Percentiles rank a stretch among this genome's conserved stretches.
These are phyloP conservation scores for Cymbopogon flexuosus DNA, from an alignment of 202 grass and related monocot genomes.

Conservation along the genomic window DNA sequence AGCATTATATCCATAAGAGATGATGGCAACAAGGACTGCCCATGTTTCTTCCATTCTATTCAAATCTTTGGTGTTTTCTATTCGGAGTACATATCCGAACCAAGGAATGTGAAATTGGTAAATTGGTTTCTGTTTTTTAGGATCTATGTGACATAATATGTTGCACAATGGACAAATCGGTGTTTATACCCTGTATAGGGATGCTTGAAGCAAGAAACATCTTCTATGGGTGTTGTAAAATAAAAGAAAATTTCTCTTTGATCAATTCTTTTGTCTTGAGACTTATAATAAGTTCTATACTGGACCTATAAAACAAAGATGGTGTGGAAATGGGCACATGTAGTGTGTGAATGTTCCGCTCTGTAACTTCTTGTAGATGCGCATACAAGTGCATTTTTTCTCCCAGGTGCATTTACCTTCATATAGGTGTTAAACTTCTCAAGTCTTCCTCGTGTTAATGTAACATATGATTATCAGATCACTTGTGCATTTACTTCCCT, in stretches of 20 bases:
- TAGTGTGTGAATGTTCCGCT: neutral
- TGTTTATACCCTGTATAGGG: conserved; percentile 32
- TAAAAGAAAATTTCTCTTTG: conserved; percentile 19
- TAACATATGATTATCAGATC: too few relatives aligned
- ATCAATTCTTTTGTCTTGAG: neutral
- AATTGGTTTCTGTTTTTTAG: conserved; percentile 7
- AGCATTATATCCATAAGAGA: conserved; percentile 38
- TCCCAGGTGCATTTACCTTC: conserved; percentile 1
- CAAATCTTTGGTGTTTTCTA: conserved; percentile 50
- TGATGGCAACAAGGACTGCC: conserved; percentile 31
- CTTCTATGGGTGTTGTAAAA: conserved; percentile 39
- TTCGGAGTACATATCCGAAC: neutral
- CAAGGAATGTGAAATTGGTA: conserved; percentile 12
- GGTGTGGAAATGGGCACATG: neutral
- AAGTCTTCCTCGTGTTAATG: too few relatives aligned
- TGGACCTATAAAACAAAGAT: neutral
- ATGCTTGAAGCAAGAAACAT: conserved; percentile 40
- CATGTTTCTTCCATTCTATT: conserved; percentile 47
- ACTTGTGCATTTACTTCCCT: too few relatives aligned
- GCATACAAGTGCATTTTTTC: too few relatives aligned
- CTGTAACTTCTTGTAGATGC: too few relatives aligned
- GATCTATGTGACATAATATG: neutral
- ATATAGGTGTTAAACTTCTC: too few relatives aligned
- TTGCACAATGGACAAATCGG: neutral
- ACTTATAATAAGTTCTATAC: neutral